A percentile compares a stretch with the other conserved stretches of the same genome.
Conservation (phyloP, 148 eudicot species). For the Fallopia convolvulus region DNA sequence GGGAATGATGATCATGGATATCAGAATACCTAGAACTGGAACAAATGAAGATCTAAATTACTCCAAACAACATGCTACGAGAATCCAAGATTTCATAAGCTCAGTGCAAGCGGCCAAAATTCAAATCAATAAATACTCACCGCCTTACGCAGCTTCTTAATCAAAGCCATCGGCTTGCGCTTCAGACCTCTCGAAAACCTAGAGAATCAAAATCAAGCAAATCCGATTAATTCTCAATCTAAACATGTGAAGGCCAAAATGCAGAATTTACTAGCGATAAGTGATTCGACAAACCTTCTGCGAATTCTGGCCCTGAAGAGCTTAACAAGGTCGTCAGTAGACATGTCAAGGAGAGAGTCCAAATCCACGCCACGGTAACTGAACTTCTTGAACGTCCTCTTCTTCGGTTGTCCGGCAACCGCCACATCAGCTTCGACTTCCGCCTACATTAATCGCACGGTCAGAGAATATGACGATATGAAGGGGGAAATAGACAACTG, state of each 20-base stretch:
- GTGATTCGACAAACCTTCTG: conserved; percentile 29
- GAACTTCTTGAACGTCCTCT: conserved; percentile 57
- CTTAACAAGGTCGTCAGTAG: conserved; percentile 44
- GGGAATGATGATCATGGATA: not conserved
- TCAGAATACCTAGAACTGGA: not conserved
- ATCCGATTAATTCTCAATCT: not conserved
- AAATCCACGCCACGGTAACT: conserved; percentile 44
- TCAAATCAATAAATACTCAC: conserved; percentile 21
- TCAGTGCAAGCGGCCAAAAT: not conserved
- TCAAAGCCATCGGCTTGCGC: conserved; percentile 75
- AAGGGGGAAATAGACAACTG: not conserved
- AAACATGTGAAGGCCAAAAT: not conserved
- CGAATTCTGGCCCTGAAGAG: conserved; percentile 40
- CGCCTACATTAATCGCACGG: conserved; percentile 17
- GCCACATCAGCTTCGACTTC: conserved; percentile 26
- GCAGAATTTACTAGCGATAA: not conserved
- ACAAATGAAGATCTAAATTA: not conserved
- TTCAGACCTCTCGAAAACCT: conserved; percentile 63
- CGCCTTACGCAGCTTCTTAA: conserved; percentile 71
- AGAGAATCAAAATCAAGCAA: not conserved
- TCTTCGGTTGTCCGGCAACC: conserved; percentile 27
- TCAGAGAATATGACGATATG: not conserved
- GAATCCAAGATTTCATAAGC: not conserved
- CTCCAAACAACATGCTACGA: not conserved
- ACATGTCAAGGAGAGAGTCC: conserved; percentile 44